Evolutionary conservation across 2,329 filamentous ascomycete species (phyloP).

Genomic region (Trichoderma semiorbis): DNA sequence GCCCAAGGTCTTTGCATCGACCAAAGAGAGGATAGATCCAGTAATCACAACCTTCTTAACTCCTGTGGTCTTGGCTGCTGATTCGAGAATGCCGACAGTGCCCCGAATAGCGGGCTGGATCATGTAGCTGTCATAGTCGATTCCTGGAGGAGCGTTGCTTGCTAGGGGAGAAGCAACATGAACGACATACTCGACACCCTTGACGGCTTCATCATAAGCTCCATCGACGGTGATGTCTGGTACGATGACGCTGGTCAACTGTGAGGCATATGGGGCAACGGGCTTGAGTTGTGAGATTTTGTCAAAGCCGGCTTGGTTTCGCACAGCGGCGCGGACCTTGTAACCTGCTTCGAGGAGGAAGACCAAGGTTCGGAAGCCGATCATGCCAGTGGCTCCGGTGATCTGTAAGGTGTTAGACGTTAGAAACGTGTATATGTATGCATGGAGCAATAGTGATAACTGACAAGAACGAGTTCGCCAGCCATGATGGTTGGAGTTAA

Average conservation of each 20-base stretch:
- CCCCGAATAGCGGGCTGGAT: slow-evolving; percentile 35
- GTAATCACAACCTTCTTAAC: slow-evolving; percentile 44
- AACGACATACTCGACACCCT: slow-evolving; percentile 34
- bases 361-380: slow-evolving; percentile 30
- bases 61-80: slow-evolving; percentile 31
- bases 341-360: slow-evolving; percentile 27
- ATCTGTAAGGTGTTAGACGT: slow-evolving; percentile 11
- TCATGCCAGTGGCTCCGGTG: slow-evolving; percentile 31
- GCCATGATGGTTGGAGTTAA: background rate
- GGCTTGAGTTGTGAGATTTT: slow-evolving; percentile 20
- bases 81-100: slow-evolving; percentile 35
- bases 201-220: slow-evolving; percentile 40
- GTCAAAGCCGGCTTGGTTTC: slow-evolving; percentile 23
- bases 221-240: slow-evolving; percentile 35
- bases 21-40: slow-evolving; percentile 32
- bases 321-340: slow-evolving; percentile 30
- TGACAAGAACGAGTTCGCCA: slow-evolving; percentile 13
- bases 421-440: background rate
- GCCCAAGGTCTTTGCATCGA: background rate
- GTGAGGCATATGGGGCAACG: background rate
- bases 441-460: background rate
- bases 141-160: background rate
- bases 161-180: slow-evolving; percentile 29
- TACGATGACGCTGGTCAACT: slow-evolving; percentile 31
- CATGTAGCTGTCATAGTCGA: slow-evolving; percentile 23